These are phyloP conservation scores for Agaricus sinodeliciosus DNA, from an alignment of 768 basidiomycete species.

Conservation along the genomic window DNA sequence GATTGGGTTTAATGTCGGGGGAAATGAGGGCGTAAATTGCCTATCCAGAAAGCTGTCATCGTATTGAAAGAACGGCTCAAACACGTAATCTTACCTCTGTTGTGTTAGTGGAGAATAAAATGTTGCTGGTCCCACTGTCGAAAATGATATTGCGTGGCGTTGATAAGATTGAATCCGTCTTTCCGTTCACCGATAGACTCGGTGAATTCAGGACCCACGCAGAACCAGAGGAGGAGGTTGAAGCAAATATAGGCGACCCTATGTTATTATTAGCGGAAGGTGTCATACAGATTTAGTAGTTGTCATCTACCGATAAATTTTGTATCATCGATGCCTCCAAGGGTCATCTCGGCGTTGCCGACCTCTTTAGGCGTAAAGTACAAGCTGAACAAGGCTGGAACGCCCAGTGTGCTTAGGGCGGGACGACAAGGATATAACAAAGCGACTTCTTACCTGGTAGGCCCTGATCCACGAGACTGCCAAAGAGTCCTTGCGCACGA, in stretches of 20 bases:
- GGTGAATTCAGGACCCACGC: conserved; percentile 43
- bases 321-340: conserved; percentile 45
- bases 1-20: conserved; percentile 45
- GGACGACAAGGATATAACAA: not conserved
- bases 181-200: conserved; percentile 44
- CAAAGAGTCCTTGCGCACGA: conserved; percentile 43
- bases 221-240: conserved; percentile 27
- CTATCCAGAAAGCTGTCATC: conserved; percentile 20
- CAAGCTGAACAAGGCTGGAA: conserved; percentile 42
- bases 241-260: conserved; percentile 39
- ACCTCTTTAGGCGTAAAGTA: conserved; percentile 40
- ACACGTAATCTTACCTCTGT: conserved; percentile 29
- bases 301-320: conserved; percentile 38
- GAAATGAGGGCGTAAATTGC: conserved; percentile 54
- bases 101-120: conserved; percentile 42
- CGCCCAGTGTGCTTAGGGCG: not conserved
- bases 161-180: conserved; percentile 36
- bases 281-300: not conserved
- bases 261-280: not conserved
- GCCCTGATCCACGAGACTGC: conserved; percentile 37
- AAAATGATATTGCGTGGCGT: conserved; percentile 41
- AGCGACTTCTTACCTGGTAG: conserved; percentile 35
- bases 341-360: conserved; percentile 45
- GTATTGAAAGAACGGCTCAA: conserved; percentile 1
- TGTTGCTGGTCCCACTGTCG: conserved; percentile 52